These are phyloP conservation scores for Amauroascus verrucosus DNA, from an alignment of 2,329 filamentous ascomycete species.

Conservation along the genomic window DNA sequence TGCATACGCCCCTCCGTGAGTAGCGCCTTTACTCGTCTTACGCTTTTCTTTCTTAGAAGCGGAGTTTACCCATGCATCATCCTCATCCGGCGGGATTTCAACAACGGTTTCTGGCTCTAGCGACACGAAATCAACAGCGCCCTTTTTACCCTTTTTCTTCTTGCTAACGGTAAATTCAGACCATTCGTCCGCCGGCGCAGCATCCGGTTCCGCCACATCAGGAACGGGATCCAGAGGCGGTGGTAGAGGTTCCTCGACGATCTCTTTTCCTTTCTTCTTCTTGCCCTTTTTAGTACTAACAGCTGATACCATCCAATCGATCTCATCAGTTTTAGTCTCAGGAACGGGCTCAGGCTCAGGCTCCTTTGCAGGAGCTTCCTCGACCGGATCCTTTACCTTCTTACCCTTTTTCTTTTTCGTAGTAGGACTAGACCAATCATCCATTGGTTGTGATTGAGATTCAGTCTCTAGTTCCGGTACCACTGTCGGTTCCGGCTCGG, in stretches of 20 bases:
- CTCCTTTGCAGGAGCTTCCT: neutral
- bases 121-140: conserved; percentile 7
- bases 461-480: neutral
- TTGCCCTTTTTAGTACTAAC: conserved; percentile 33
- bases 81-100: neutral
- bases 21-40: neutral
- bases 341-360: conserved; percentile 20
- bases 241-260: conserved; percentile 28
- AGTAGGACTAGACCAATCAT: neutral
- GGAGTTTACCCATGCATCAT: neutral
- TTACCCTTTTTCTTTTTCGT: conserved; percentile 13
- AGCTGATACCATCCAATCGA: conserved; percentile 22
- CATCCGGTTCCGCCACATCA: conserved; percentile 17
- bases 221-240: conserved; percentile 23
- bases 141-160: conserved; percentile 12
- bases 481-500: neutral
- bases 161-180: neutral
- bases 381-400: neutral
- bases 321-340: conserved; percentile 14
- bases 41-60: conserved; percentile 1
- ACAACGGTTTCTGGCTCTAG: neutral
- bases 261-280: conserved; percentile 42
- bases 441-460: conserved; percentile 1
- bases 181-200: conserved; percentile 19
- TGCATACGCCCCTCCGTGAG: conserved; percentile 13